Evolutionary conservation across 2,329 filamentous ascomycete species (phyloP).

Genomic region (Alternaria longipes): DNA sequence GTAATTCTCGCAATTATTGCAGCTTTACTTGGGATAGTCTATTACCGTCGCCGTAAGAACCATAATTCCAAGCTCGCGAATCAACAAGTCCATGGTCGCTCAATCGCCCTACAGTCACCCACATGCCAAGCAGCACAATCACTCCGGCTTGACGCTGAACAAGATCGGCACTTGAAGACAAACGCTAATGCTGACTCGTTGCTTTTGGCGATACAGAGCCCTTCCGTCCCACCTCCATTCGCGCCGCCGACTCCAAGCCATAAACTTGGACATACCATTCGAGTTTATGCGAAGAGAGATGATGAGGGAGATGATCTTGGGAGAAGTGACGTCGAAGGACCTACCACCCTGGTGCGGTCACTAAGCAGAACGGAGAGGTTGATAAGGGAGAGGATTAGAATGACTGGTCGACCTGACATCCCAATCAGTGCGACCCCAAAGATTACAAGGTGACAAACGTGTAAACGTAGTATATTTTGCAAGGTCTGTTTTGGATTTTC

Average conservation of each 20-base stretch:
- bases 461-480: background rate
- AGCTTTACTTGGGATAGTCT: background rate
- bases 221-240: background rate
- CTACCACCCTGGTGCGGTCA: background rate
- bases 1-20: slow-evolving; percentile 73
- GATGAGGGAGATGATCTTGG: background rate
- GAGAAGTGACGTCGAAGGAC: background rate
- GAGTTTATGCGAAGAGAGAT: background rate
- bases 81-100: background rate
- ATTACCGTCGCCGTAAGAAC: background rate
- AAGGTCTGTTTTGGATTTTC: background rate
- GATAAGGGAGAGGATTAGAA: slow-evolving; percentile 1
- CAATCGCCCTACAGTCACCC: slow-evolving; percentile 2
- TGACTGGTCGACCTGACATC: background rate
- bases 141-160: background rate
- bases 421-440: background rate
- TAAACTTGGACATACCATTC: background rate
- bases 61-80: background rate
- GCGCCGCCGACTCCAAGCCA: background rate
- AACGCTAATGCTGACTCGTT: background rate
- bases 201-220: background rate
- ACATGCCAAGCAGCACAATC: background rate
- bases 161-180: background rate
- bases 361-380: background rate
- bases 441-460: background rate